A percentile compares a stretch with the other conserved stretches of the same genome.
phyloP scores from a whole-genome alignment of 2,329 filamentous ascomycete genomes.

The Rutstroemia sp. region DNA sequence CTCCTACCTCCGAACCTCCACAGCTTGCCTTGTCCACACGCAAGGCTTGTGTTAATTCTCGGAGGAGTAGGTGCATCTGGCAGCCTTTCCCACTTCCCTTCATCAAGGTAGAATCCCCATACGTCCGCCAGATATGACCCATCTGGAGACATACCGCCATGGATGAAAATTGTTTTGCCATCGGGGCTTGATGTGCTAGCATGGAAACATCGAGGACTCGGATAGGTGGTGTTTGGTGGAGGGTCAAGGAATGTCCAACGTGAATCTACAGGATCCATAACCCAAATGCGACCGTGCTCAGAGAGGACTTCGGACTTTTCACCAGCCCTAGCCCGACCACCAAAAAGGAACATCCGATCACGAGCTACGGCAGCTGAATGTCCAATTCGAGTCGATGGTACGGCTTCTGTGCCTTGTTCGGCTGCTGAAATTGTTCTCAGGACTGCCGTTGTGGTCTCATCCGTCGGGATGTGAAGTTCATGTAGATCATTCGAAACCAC shows the following conservation, averaged over 20 bases:
- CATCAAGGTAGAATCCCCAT: constrained; percentile 3
- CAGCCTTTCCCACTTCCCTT: constrained; percentile 1
- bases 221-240: neutral
- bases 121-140: neutral
- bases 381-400: neutral
- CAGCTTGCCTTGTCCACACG: neutral
- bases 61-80: neutral
- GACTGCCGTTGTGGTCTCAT: constrained; percentile 1
- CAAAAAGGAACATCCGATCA: neutral
- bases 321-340: neutral
- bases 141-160: neutral
- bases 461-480: constrained; percentile 3
- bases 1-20: neutral
- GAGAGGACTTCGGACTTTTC: neutral
- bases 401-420: neutral
- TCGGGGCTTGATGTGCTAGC: neutral
- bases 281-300: constrained; percentile 4
- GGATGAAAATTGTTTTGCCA: neutral
- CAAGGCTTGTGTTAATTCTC: neutral
- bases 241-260: neutral
- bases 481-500: neutral
- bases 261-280: neutral
- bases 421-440: neutral
- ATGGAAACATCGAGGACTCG: neutral
- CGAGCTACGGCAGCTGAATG: constrained; percentile 1